A percentile compares a stretch with the other conserved stretches of the same genome.
These are phyloP conservation scores for Castanea crenata DNA, from an alignment of 306 rosid genomes.

Conservation along the genomic window DNA sequence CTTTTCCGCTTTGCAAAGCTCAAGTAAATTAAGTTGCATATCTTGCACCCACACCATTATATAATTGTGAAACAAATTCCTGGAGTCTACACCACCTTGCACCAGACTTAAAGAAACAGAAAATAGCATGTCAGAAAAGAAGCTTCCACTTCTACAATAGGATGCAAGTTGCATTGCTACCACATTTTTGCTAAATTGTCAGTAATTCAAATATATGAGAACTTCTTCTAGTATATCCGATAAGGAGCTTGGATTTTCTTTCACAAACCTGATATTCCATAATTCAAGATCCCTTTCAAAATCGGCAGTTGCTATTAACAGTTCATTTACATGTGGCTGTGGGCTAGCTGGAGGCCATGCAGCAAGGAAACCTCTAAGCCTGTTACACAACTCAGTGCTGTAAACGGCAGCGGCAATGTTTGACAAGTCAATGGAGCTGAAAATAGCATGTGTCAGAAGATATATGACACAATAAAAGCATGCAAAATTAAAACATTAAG, in stretches of 20 bases:
- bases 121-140: constrained; percentile 31
- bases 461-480: constrained; percentile 7
- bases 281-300: constrained; percentile 90
- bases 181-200: background rate
- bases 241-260: constrained; percentile 7
- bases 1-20: constrained; percentile 92
- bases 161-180: background rate
- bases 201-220: background rate
- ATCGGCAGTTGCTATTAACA: constrained; percentile 75
- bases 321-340: constrained; percentile 74
- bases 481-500: background rate
- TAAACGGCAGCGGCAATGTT: constrained; percentile 91
- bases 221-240: background rate
- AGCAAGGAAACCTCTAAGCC: constrained; percentile 78
- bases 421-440: constrained; percentile 85
- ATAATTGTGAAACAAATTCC: constrained; percentile 79
- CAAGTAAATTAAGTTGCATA: constrained; percentile 81
- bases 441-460: constrained; percentile 45
- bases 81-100: constrained; percentile 83
- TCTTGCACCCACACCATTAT: constrained; percentile 95
- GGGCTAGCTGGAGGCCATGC: constrained; percentile 96
- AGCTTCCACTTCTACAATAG: background rate
- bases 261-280: constrained; percentile 78
- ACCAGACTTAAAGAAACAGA: constrained; percentile 49
- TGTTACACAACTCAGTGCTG: constrained; percentile 75